Conservation (phyloP, 768 basidiomycete species). For the Pholiota conissans region DNA sequence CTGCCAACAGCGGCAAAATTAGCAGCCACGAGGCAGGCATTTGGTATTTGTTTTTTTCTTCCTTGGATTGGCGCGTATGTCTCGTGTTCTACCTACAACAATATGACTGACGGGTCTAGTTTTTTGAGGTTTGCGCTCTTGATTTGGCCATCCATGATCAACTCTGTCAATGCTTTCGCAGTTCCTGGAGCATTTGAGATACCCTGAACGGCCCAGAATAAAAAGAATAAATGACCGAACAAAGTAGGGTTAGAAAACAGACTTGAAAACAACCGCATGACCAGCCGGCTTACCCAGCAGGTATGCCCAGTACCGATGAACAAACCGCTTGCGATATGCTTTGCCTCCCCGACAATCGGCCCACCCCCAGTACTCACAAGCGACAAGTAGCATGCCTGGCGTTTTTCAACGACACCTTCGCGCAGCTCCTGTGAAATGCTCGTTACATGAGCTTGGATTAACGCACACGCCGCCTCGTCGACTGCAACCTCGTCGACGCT, state of each 20-base stretch:
- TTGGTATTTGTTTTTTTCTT: neutral
- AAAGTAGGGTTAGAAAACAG: neutral
- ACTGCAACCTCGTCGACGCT: conserved; percentile 73
- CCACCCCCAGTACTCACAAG: conserved; percentile 55
- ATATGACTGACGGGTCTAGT: conserved; percentile 28
- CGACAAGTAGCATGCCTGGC: conserved; percentile 81
- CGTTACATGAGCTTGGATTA: conserved; percentile 53
- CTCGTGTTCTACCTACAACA: neutral
- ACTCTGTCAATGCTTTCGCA: conserved; percentile 68
- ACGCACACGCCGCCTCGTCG: conserved; percentile 55
- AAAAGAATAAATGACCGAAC: conserved; percentile 1
- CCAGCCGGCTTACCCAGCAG: conserved; percentile 58
- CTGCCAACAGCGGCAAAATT: neutral
- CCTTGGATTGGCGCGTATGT: no score
- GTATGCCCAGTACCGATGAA: conserved; percentile 79
- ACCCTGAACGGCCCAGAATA: conserved; percentile 51
- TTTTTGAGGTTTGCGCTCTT: conserved; percentile 53
- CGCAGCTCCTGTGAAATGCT: conserved; percentile 61
- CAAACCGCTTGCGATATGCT: conserved; percentile 56
- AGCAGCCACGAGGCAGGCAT: neutral
- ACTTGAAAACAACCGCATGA: conserved; percentile 2
- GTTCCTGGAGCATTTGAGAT: conserved; percentile 87
- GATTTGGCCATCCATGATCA: conserved; percentile 67
- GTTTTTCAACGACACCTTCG: conserved; percentile 48
- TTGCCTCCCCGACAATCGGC: conserved; percentile 72